Conservation (phyloP, 2,329 filamentous ascomycete species). For the Gremmenia infestans region DNA sequence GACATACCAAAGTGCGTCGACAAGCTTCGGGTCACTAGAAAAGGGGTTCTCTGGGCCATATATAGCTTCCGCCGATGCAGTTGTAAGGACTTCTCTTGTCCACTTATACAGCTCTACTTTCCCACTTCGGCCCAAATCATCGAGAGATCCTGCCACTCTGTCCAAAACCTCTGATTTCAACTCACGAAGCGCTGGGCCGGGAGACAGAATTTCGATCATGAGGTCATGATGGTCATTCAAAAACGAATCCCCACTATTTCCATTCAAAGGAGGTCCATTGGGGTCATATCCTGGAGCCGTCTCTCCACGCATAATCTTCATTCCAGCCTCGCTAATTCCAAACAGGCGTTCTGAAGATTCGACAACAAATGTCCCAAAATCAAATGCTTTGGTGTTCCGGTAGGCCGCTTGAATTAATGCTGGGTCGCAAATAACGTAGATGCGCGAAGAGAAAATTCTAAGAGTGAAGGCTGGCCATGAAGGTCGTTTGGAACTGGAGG, state of each 20-base stretch:
- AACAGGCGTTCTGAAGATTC: slow-evolving; percentile 37
- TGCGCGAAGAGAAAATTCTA: slow-evolving; percentile 38
- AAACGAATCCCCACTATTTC: slow-evolving; percentile 31
- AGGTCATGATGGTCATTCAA: slow-evolving; percentile 33
- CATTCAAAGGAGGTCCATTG: slow-evolving; percentile 21
- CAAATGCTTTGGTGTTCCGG: slow-evolving; percentile 36
- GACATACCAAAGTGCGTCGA: slow-evolving; percentile 36
- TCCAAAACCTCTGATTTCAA: slow-evolving; percentile 36
- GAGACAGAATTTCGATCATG: slow-evolving; percentile 32
- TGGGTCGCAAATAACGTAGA: slow-evolving; percentile 43
- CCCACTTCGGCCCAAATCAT: slow-evolving; percentile 27
- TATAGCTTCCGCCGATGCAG: slow-evolving; percentile 38
- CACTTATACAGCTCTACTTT: slow-evolving; percentile 36
- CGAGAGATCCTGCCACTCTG: slow-evolving; percentile 32
- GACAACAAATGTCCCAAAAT: slow-evolving; percentile 39
- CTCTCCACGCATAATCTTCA: slow-evolving; percentile 29
- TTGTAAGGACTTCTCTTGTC: slow-evolving; percentile 37
- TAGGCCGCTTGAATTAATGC: slow-evolving; percentile 37
- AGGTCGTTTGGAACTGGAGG: slow-evolving; percentile 19
- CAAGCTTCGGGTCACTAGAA: slow-evolving; percentile 30
- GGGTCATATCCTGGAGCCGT: slow-evolving; percentile 25
- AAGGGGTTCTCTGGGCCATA: slow-evolving; percentile 43
- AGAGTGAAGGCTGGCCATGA: slow-evolving; percentile 38
- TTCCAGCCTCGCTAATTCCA: slow-evolving; percentile 31
- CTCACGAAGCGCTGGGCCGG: slow-evolving; percentile 33